Evolutionary conservation across 2,329 filamentous ascomycete species (phyloP), one percentile per base, ranked within the genome.

Genomic region (Trichoderma afroharzianum): DNA sequence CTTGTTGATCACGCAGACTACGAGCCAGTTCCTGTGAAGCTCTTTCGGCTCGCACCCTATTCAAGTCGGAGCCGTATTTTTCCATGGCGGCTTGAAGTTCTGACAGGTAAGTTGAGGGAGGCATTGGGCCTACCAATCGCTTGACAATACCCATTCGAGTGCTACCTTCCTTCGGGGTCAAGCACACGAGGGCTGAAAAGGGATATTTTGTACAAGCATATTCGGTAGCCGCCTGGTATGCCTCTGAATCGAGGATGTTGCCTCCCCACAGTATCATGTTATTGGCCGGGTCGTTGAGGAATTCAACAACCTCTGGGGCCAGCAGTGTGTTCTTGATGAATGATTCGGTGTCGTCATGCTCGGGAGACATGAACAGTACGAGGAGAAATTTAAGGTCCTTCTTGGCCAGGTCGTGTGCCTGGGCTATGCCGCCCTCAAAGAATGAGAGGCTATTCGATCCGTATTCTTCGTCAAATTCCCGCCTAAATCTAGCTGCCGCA

Each of bases 381-480:
- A 98, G 82, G 15, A 99, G 85, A 79, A 97, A 97, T 79, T 97
- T 97, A 70, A 98, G 87, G 43, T 98, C 94, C 75, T 90, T 91
- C 84, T 98, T 98, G 6, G 95, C 94, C 47, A 91, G 83, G 78
- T 99, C 96, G 73, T 97, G 89, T 0, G 95, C 94, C 81, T 97
- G 93, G 6, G 97, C 95, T 78, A 98, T 96, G 5, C 95, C 94
- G 66, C 92, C 92, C 78, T 98, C 95, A 75, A 92, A 90, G 80
- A 97, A 97, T 0, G 92, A 91, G 5, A 98, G 82, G 5, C 85
- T 85, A 63, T 90, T 88, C 21, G 85, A 82, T 0, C 94, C 94
- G 78, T 98, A 96, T 77, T 97, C 93, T 81, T 99, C 96, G 77
- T 97, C 94, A 75, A 99, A 97, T 76, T 98, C 95, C 9, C 95